Conservation (phyloP, 805 yeast species). For the Debaryomyces prosopidis region DNA sequence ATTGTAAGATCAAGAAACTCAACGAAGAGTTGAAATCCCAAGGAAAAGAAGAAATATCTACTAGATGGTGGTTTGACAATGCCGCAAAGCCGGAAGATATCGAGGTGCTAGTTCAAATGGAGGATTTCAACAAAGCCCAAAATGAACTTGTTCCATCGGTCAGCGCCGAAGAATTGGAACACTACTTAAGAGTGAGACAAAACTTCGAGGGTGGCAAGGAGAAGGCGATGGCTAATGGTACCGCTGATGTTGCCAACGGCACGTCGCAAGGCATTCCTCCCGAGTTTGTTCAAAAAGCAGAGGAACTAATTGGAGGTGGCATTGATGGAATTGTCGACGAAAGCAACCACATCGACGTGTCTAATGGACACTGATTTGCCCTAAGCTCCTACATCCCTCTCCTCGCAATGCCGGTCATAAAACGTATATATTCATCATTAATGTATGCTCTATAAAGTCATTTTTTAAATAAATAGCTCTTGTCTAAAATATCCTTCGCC, state of each 20-base stretch:
- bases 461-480: constrained; percentile 35
- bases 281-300: constrained; percentile 4
- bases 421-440: not conserved
- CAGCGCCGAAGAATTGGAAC: constrained; percentile 80
- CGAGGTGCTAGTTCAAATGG: constrained; percentile 63
- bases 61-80: constrained; percentile 90
- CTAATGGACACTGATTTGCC: not conserved
- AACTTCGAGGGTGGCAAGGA: constrained; percentile 75
- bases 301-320: constrained; percentile 7
- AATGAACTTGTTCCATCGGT: constrained; percentile 78
- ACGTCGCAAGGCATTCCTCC: not conserved
- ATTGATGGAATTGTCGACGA: not conserved
- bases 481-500: constrained; percentile 42
- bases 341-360: not conserved
- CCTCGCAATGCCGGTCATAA: not conserved
- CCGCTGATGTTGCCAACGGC: not conserved
- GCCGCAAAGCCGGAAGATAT: constrained; percentile 67
- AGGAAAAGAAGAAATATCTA: constrained; percentile 50
- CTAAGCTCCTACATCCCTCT: too few relatives aligned
- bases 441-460: constrained; percentile 1
- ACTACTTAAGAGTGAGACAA: constrained; percentile 75
- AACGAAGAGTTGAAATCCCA: constrained; percentile 37
- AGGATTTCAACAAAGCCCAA: constrained; percentile 79
- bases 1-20: constrained; percentile 54
- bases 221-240: constrained; percentile 16